These are phyloP conservation scores for Gynandropsis gynandra DNA, from an alignment of 345 rosid genomes.

Conservation along the genomic window DNA sequence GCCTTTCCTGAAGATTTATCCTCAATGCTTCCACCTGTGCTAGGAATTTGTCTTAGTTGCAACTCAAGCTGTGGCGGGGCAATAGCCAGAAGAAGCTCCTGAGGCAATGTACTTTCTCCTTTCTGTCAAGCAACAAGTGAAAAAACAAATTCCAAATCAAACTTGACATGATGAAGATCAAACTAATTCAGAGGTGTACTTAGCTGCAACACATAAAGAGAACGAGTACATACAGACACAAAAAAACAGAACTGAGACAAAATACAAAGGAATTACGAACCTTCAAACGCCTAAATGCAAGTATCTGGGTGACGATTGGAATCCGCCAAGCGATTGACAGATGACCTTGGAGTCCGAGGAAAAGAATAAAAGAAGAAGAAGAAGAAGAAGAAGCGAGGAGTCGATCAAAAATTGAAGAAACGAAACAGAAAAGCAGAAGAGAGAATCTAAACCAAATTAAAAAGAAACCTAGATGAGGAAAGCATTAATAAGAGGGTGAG, in stretches of 20 bases:
- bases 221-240: slow-evolving; percentile 6
- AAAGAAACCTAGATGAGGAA: too few species aligned
- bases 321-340: too few species aligned
- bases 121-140: slow-evolving; percentile 48
- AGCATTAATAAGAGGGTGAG: too few species aligned
- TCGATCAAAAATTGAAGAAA: too few species aligned
- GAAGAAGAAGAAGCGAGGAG: too few species aligned
- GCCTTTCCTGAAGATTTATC: slow-evolving; percentile 52
- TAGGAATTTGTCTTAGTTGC: slow-evolving; percentile 42
- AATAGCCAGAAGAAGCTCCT: slow-evolving; percentile 87
- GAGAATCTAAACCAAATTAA: too few species aligned
- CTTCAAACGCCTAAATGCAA: slow-evolving; percentile 94
- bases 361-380: too few species aligned
- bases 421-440: too few species aligned
- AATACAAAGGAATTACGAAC: slow-evolving; percentile 32
- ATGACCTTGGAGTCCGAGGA: too few species aligned
- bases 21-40: slow-evolving; percentile 51
- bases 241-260: background rate
- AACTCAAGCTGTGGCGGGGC: slow-evolving; percentile 81
- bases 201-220: slow-evolving; percentile 4
- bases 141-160: too few species aligned
- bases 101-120: slow-evolving; percentile 93
- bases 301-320: too few species aligned
- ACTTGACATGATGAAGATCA: slow-evolving; percentile 8
- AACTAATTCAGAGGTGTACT: background rate